Evolutionary conservation across 257 asterid genomes (phyloP).

Genomic region (Mentha longifolia): DNA sequence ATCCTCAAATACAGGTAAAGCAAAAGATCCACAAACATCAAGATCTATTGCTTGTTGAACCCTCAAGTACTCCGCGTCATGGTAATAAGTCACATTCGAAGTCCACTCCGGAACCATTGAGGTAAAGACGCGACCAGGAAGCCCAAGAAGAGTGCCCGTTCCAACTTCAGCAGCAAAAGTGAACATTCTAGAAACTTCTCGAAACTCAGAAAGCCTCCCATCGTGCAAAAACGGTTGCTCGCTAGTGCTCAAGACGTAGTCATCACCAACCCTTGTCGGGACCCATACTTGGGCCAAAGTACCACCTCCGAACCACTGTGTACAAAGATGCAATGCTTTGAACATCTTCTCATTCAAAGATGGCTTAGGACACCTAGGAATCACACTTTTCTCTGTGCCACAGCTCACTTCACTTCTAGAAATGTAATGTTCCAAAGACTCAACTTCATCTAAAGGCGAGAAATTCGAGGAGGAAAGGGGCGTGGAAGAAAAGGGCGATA

Average conservation of each 20-base stretch:
- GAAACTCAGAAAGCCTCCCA: slow-evolving; percentile 64
- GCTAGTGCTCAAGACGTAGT: slow-evolving; percentile 58
- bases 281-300: slow-evolving; percentile 77
- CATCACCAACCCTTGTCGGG: slow-evolving; percentile 58
- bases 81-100: slow-evolving; percentile 62
- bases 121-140: slow-evolving; percentile 87
- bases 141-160: slow-evolving; percentile 54
- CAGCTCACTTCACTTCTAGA: slow-evolving; percentile 22
- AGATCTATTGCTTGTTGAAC: slow-evolving; percentile 59
- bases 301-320: slow-evolving; percentile 55
- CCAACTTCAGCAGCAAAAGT: slow-evolving; percentile 56
- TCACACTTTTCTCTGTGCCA: slow-evolving; percentile 1
- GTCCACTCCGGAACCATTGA: slow-evolving; percentile 89
- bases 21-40: slow-evolving; percentile 73
- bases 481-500: slow-evolving; percentile 39
- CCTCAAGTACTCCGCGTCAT: slow-evolving; percentile 62
- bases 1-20: slow-evolving; percentile 71
- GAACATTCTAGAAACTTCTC: slow-evolving; percentile 66
- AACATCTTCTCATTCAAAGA: slow-evolving; percentile 62
- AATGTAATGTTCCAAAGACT: slow-evolving; percentile 38
- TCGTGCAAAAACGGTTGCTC: slow-evolving; percentile 70
- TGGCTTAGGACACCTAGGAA: slow-evolving; percentile 48
- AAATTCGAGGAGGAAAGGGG: slow-evolving; percentile 41
- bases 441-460: slow-evolving; percentile 39
- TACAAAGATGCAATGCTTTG: slow-evolving; percentile 54